These are phyloP conservation scores for Apiotrichum akiyoshidainum DNA, from an alignment of 1,284 basidiomycete genomes.

Conservation along the genomic window DNA sequence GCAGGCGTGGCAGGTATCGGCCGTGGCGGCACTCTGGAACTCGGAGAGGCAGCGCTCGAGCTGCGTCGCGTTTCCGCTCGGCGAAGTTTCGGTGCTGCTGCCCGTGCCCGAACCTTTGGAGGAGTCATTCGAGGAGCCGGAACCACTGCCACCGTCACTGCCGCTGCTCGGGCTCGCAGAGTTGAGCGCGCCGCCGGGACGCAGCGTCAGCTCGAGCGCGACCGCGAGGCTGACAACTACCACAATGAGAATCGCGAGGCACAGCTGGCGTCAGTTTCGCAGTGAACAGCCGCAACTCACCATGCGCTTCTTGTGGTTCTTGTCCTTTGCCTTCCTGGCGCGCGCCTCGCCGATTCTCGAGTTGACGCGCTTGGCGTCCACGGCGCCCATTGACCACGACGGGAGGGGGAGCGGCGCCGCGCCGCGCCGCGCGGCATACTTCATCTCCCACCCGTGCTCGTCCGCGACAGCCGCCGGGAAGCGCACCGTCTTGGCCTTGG, in stretches of 20 bases:
- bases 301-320: neutral
- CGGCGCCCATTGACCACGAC: neutral
- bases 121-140: too few species aligned
- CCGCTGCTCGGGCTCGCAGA: neutral
- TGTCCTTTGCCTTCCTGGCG: neutral
- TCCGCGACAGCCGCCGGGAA: neutral
- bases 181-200: neutral
- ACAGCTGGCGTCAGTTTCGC: neutral
- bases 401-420: neutral
- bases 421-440: neutral
- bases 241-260: neutral
- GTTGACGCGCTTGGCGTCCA: neutral
- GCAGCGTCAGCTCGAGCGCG: neutral
- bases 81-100: neutral
- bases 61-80: slow-evolving; percentile 22
- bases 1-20: slow-evolving; percentile 44
- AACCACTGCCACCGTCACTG: too few species aligned
- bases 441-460: neutral
- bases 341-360: neutral
- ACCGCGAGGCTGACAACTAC: neutral
- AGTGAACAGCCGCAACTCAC: neutral
- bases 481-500: neutral
- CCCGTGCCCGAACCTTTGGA: neutral
- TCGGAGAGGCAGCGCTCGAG: slow-evolving; percentile 38
- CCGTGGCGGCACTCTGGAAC: slow-evolving; percentile 28